These are phyloP conservation scores for Lachancea dasiensis DNA, from an alignment of 805 yeast species.

Conservation along the genomic window DNA sequence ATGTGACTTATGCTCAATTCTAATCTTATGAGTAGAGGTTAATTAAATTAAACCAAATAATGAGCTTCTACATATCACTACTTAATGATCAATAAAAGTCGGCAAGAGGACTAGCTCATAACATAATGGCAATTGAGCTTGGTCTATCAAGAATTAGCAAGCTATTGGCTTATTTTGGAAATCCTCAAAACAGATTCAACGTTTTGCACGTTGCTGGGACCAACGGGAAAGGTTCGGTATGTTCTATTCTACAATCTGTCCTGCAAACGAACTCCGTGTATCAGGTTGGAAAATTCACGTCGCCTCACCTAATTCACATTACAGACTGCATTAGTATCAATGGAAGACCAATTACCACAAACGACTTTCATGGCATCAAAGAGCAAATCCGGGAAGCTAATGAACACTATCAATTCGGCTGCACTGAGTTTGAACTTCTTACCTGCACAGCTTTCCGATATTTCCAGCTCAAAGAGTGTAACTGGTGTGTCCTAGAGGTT, in stretches of 20 bases:
- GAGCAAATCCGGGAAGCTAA: constrained; percentile 39
- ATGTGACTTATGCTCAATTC: no score
- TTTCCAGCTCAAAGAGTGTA: constrained; percentile 53
- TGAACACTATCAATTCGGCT: constrained; percentile 41
- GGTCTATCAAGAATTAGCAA: constrained; percentile 47
- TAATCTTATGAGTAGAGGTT: no score
- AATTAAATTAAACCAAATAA: no score
- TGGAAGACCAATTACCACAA: constrained; percentile 45
- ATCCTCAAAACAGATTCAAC: constrained; percentile 59
- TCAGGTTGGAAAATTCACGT: constrained; percentile 73
- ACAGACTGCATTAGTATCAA: constrained; percentile 73
- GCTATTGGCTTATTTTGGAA: constrained; percentile 48
- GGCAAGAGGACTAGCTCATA: no score
- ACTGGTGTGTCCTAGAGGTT: constrained; percentile 83
- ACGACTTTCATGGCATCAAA: constrained; percentile 42
- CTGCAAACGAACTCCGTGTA: constrained; percentile 38
- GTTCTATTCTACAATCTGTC: constrained; percentile 70
- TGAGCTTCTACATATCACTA: no score
- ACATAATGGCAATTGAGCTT: constrained; percentile 54
- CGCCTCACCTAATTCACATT: constrained; percentile 73
- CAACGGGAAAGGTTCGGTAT: constrained; percentile 92
- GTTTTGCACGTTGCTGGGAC: constrained; percentile 95
- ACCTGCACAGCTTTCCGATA: constrained; percentile 82
- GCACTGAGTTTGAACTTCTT: constrained; percentile 83
- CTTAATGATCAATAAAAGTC: no score